A percentile compares a stretch with the other conserved stretches of the same genome.
Evolutionary conservation across 2,329 filamentous ascomycete genomes (phyloP).

Genomic region (Colletotrichum salicis): DNA sequence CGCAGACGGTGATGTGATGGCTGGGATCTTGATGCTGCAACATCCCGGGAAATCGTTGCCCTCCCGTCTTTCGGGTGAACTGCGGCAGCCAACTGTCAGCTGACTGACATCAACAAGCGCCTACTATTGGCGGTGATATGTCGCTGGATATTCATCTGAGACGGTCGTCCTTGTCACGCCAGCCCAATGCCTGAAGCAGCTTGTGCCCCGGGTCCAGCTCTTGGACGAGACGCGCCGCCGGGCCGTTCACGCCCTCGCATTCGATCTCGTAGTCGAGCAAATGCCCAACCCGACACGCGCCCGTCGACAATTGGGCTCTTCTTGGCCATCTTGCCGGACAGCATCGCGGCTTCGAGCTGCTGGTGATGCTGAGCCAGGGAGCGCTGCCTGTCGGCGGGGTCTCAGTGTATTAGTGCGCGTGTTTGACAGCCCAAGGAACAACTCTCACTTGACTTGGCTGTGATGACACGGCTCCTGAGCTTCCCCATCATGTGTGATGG

Average conservation of each 20-base stretch:
- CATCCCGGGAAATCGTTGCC: background rate
- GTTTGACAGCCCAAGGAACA: too few relatives aligned
- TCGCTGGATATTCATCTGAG: background rate
- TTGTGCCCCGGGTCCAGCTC: background rate
- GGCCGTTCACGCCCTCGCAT: too few relatives aligned
- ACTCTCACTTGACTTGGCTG: too few relatives aligned
- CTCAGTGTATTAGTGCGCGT: too few relatives aligned
- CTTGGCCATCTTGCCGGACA: background rate
- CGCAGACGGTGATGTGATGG: too few relatives aligned
- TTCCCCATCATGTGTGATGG: too few relatives aligned
- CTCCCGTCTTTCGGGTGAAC: constrained; percentile 1
- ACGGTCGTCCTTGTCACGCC: background rate
- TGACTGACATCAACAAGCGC: background rate
- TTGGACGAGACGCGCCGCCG: background rate
- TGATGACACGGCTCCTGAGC: too few relatives aligned
- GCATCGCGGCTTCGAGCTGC: constrained; percentile 1
- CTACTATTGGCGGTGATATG: background rate
- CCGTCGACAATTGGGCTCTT: background rate
- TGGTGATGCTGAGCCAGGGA: background rate
- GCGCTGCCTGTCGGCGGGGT: background rate
- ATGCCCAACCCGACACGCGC: background rate
- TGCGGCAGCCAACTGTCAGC: background rate
- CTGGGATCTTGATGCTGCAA: background rate
- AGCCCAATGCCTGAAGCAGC: background rate
- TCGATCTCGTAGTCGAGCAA: background rate